phyloP scores from a whole-genome alignment of 345 rosid species.

The Heritiera littoralis region DNA sequence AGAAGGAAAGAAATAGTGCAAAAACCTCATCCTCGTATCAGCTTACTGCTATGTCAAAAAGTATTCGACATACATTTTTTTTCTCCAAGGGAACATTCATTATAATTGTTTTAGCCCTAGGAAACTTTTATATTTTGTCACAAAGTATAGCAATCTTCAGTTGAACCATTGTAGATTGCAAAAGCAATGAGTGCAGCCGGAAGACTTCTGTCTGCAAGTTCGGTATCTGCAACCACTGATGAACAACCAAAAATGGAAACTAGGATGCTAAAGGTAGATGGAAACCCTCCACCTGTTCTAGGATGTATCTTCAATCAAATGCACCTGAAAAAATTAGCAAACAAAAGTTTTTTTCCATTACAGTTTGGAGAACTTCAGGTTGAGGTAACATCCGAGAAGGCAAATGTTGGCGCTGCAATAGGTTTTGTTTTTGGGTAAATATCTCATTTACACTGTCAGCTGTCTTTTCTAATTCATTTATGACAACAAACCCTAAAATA shows the following conservation, averaged over 20 bases:
- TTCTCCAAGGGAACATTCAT: not conserved
- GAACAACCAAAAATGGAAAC: slow-evolving; percentile 45
- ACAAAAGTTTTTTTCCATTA: slow-evolving; percentile 12
- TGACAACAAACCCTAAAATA: not conserved
- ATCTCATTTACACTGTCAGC: slow-evolving; percentile 10
- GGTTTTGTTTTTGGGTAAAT: slow-evolving; percentile 71
- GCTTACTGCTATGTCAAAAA: not conserved
- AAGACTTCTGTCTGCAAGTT: slow-evolving; percentile 51
- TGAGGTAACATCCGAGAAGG: slow-evolving; percentile 67
- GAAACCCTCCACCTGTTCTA: not conserved
- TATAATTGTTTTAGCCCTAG: not conserved
- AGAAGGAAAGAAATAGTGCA: not conserved
- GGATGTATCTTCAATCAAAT: slow-evolving; percentile 7
- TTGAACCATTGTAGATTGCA: slow-evolving; percentile 58
- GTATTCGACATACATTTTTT: not conserved
- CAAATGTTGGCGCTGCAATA: slow-evolving; percentile 71
- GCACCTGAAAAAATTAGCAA: not conserved
- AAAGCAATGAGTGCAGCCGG: slow-evolving; percentile 75
- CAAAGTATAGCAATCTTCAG: not conserved
- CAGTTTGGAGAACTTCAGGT: slow-evolving; percentile 97
- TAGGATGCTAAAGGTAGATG: slow-evolving; percentile 71
- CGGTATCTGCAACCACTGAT: slow-evolving; percentile 33
- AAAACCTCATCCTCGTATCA: not conserved
- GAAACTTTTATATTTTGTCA: not conserved
- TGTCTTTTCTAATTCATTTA: not conserved